Conservation (phyloP, 352 stramenopile species). For the Globisporangium apiculatum region DNA sequence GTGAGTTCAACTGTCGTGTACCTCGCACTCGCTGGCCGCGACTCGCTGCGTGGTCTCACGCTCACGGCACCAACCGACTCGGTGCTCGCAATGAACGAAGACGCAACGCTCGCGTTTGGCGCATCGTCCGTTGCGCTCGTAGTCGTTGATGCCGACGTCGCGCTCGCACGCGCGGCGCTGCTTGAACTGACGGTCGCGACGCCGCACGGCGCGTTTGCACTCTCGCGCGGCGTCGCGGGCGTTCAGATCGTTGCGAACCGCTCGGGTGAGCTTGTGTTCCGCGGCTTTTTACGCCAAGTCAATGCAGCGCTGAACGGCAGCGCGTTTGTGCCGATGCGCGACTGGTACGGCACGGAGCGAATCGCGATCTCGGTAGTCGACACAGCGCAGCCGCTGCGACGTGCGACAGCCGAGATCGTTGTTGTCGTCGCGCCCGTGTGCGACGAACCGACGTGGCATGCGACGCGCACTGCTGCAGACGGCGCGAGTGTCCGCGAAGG, state of each 20-base stretch:
- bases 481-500: slow-evolving; percentile 31
- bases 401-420: slow-evolving; percentile 15
- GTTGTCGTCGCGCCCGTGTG: slow-evolving; percentile 48
- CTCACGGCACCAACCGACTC: slow-evolving; percentile 7
- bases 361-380: slow-evolving; percentile 29
- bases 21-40: slow-evolving; percentile 11
- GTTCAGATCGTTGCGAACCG: slow-evolving; percentile 27
- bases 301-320: slow-evolving; percentile 48
- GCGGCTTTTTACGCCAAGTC: slow-evolving; percentile 40
- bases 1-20: slow-evolving; percentile 25
- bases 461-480: neutral
- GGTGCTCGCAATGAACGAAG: slow-evolving; percentile 33
- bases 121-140: slow-evolving; percentile 12
- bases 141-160: slow-evolving; percentile 21
- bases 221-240: slow-evolving; percentile 10
- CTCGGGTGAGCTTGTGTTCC: slow-evolving; percentile 21
- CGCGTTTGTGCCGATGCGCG: slow-evolving; percentile 29
- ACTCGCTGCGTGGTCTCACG: neutral
- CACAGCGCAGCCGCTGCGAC: slow-evolving; percentile 4
- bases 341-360: slow-evolving; percentile 62
- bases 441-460: slow-evolving; percentile 35
- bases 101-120: slow-evolving; percentile 26
- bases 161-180: slow-evolving; percentile 13
- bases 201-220: slow-evolving; percentile 18
- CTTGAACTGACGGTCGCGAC: slow-evolving; percentile 27